These are phyloP conservation scores for Dictyostelium capitatum DNA, from an alignment of 78 protist genomes.

Conservation along the genomic window DNA sequence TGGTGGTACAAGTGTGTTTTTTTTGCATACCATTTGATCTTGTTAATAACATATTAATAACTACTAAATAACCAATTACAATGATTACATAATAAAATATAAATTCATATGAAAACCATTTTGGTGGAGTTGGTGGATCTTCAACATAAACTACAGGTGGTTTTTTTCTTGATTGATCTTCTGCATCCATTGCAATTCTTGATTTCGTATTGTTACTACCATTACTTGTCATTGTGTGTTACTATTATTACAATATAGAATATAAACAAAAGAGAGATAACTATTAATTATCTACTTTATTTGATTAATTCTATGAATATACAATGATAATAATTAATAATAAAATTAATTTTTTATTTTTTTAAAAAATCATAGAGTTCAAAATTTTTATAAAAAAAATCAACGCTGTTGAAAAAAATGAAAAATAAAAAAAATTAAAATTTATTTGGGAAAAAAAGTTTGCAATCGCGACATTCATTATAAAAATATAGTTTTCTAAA, in stretches of 20 bases:
- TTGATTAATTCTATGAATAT: too few species aligned
- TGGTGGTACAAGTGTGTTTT: too few species aligned
- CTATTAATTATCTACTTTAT: too few species aligned
- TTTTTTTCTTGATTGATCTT: conserved; percentile 4
- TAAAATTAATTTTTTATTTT: background rate
- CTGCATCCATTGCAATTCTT: background rate
- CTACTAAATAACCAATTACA: conserved; percentile 41
- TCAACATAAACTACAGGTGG: conserved; percentile 63
- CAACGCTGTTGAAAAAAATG: background rate
- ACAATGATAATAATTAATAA: too few species aligned
- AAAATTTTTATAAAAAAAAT: background rate
- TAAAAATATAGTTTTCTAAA: background rate
- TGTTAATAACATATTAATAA: conserved; percentile 6
- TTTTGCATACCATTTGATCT: conserved; percentile 67
- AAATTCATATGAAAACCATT: conserved; percentile 68
- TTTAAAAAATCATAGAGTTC: too few species aligned
- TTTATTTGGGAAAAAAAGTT: background rate
- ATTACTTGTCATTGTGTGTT: background rate
- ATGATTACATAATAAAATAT: conserved; percentile 42
- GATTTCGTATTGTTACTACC: background rate
- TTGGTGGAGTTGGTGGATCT: conserved; percentile 64
- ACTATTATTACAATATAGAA: background rate
- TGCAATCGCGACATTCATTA: background rate
- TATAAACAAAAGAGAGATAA: too few species aligned
- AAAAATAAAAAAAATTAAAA: too few species aligned